Percentiles rank a stretch among this genome's conserved stretches.
phyloP scores from a whole-genome alignment of 2,329 filamentous ascomycete genomes.

The Fusarium pseudograminearum region DNA sequence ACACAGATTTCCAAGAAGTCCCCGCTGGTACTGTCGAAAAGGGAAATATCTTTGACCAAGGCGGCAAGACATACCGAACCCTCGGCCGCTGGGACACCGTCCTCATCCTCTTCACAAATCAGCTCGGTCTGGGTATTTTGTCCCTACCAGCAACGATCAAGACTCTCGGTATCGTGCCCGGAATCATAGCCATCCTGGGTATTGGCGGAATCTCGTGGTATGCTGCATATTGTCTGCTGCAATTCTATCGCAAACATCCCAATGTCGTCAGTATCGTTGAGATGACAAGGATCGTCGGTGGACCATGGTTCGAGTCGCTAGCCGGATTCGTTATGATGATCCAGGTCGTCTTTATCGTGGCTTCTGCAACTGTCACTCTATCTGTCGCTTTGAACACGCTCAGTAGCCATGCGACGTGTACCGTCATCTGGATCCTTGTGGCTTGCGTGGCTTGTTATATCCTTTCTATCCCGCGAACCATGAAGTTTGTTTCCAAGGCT shows the following conservation, averaged over 20 bases:
- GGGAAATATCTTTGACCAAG: conserved; percentile 45
- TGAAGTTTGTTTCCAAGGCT: conserved; percentile 43
- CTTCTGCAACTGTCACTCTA: conserved; percentile 36
- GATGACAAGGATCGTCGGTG: conserved; percentile 67
- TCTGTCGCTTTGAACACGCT: conserved; percentile 42
- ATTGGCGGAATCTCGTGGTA: conserved; percentile 73
- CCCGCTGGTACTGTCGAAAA: conserved; percentile 33
- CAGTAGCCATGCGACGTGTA: conserved; percentile 39
- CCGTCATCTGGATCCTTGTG: conserved; percentile 39
- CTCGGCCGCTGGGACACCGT: conserved; percentile 45
- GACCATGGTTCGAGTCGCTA: conserved; percentile 29
- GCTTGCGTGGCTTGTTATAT: conserved; percentile 33
- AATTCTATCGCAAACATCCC: conserved; percentile 75
- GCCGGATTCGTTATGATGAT: conserved; percentile 43
- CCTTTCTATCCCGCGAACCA: conserved; percentile 38
- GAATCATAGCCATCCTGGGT: conserved; percentile 74
- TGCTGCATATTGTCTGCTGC: conserved; percentile 62
- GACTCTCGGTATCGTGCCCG: conserved; percentile 73
- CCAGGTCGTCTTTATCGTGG: conserved; percentile 41
- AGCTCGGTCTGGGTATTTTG: conserved; percentile 59
- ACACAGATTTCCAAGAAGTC: conserved; percentile 33
- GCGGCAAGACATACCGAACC: conserved; percentile 46
- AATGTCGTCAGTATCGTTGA: conserved; percentile 77
- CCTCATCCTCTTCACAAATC: conserved; percentile 47
- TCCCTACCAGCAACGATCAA: conserved; percentile 78